Evolutionary conservation across 2,329 filamentous ascomycete species (phyloP).

Genomic region (Penicillium sp.): DNA sequence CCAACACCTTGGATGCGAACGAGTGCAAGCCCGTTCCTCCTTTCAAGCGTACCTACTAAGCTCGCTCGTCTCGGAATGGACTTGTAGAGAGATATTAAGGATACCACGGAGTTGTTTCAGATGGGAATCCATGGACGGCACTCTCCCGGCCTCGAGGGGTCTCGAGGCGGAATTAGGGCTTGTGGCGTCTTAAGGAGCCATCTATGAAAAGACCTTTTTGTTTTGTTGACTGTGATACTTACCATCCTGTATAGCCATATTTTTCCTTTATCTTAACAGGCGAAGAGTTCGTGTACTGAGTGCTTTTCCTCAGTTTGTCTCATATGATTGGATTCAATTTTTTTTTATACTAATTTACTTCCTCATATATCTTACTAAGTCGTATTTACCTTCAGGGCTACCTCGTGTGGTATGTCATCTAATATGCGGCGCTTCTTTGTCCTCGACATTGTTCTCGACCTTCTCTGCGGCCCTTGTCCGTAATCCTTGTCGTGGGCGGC

Average conservation of each 20-base stretch:
- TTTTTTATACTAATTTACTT: constrained; percentile 8
- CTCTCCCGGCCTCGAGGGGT: neutral
- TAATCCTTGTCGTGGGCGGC: neutral
- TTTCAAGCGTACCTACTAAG: constrained; percentile 68
- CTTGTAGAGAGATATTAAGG: constrained; percentile 8
- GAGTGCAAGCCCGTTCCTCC: constrained; percentile 96
- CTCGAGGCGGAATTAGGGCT: constrained; percentile 7
- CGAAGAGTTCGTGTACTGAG: constrained; percentile 38
- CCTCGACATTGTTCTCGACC: too few species aligned
- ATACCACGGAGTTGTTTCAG: constrained; percentile 24
- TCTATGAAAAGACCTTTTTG: constrained; percentile 32
- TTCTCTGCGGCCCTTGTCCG: neutral
- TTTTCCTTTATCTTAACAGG: constrained; percentile 30
- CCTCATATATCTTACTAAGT: neutral
- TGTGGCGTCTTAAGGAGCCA: constrained; percentile 15
- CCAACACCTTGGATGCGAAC: constrained; percentile 81
- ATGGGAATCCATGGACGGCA: constrained; percentile 10
- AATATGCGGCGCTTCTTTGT: too few species aligned
- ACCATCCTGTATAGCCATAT: constrained; percentile 42
- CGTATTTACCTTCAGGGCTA: too few species aligned
- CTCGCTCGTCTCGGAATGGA: constrained; percentile 11
- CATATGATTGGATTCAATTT: constrained; percentile 23
- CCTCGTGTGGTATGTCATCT: too few species aligned
- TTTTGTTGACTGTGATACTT: constrained; percentile 35
- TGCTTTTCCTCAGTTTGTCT: constrained; percentile 23